A percentile compares a stretch with the other conserved stretches of the same genome.
Conservation (phyloP, 345 rosid genomes). For the Eucalyptus dawsonii region DNA sequence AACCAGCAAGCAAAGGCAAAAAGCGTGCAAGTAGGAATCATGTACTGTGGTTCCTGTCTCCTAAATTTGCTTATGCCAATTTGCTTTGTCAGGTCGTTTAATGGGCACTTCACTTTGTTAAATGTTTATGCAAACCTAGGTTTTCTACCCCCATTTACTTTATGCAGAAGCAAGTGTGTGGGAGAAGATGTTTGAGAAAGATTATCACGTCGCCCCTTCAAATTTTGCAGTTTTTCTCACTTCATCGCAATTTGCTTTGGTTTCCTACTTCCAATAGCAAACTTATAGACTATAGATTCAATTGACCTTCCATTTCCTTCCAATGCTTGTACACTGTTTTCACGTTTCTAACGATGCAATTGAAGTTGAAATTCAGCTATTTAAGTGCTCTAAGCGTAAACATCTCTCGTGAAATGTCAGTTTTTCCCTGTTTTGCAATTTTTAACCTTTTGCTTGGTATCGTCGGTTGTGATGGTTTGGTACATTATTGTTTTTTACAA, state of each 20-base stretch:
- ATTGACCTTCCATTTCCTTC: not conserved
- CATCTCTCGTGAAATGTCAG: not conserved
- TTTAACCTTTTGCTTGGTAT: not conserved
- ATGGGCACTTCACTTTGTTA: not conserved
- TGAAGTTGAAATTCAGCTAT: not conserved
- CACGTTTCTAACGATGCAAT: not conserved
- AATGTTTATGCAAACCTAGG: not conserved
- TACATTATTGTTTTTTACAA: not conserved
- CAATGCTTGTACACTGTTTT: not conserved
- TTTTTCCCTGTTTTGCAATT: not conserved
- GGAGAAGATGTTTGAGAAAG: not conserved
- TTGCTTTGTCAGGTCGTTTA: not conserved
- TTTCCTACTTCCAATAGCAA: not conserved
- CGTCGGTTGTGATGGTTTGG: not conserved
- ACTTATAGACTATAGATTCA: not conserved
- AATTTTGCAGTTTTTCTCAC: not conserved
- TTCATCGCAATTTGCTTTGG: not conserved
- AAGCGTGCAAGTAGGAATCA: constrained; percentile 2
- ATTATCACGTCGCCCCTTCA: not conserved
- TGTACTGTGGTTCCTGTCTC: not conserved
- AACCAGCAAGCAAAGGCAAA: constrained; percentile 1
- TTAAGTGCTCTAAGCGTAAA: not conserved
- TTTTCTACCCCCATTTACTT: not conserved
- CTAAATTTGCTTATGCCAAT: not conserved
- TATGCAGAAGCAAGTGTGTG: not conserved